Evolutionary conservation across 805 yeast genomes (phyloP).

Genomic region (Barnettozyma wickerhamii): DNA sequence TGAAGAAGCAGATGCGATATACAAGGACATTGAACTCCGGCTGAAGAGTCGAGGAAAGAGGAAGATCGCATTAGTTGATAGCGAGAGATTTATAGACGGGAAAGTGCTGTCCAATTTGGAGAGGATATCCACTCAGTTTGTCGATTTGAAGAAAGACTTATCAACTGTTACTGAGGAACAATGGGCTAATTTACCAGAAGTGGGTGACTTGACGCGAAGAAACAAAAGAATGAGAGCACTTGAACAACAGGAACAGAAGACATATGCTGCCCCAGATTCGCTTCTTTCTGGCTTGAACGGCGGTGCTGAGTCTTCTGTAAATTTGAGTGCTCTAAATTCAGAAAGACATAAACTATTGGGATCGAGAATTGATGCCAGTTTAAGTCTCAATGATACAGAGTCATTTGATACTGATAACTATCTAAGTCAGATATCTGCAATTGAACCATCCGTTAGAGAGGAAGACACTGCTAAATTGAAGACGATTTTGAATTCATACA

Average conservation of each 20-base stretch:
- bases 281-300: slow-evolving; percentile 38
- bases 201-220: slow-evolving; percentile 76
- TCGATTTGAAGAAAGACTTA: slow-evolving; percentile 63
- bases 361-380: slow-evolving; percentile 43
- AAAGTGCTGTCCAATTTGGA: slow-evolving; percentile 15
- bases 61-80: slow-evolving; percentile 23
- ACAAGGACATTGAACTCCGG: slow-evolving; percentile 60
- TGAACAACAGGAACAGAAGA: slow-evolving; percentile 58
- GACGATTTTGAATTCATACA: slow-evolving; percentile 56
- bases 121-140: slow-evolving; percentile 49
- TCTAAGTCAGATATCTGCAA: slow-evolving; percentile 33
- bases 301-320: slow-evolving; percentile 31
- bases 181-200: slow-evolving; percentile 85
- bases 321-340: slow-evolving; percentile 50
- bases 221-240: slow-evolving; percentile 69
- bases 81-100: slow-evolving; percentile 27
- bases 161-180: slow-evolving; percentile 57
- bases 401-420: slow-evolving; percentile 28
- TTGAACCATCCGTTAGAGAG: slow-evolving; percentile 11
- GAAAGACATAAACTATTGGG: slow-evolving; percentile 60
- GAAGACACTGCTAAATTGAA: slow-evolving; percentile 62
- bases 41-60: slow-evolving; percentile 29
- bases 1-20: slow-evolving; percentile 73
- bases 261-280: slow-evolving; percentile 80
- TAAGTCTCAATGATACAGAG: slow-evolving; percentile 13